Base-by-base conservation (phyloP, 495 filamentous ascomycete species). In the Lasiosphaeria hispida region DNA sequence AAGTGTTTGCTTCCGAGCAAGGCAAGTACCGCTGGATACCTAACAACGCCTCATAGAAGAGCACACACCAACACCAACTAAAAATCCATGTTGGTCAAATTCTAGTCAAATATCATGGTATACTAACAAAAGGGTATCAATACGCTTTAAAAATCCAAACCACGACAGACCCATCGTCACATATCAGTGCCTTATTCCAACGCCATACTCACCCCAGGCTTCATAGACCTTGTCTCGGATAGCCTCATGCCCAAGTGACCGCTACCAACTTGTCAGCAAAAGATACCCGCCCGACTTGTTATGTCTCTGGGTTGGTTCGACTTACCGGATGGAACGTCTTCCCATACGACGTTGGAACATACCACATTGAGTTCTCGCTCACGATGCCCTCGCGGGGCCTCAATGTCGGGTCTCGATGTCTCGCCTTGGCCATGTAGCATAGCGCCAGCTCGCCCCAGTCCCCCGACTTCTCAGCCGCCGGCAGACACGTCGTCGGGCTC, bases 321-420 rank as follows among this genome's bases (percentile, higher is more conserved):
- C 69, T 50, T 41, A 71, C 71, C 40, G 74, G 74, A 59, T 77
- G 74, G 53, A 77, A 77, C 2, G 70, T 73, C 64, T 77, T 75
- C 30, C 74, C 74, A 50, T 75, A 77, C 37, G 72, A 75, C 44
- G 74, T 77, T 34, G 74, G 74, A 13, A 73, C 71, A 48, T 72
- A 71, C 72, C 74, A 73, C 72, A 73, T 75, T 3, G 66, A 69
- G 41, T 69, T 71, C 38, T 65, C 38, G 18, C 60, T 48, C 34
- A 57, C 48, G 3, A 69, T 15, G 23, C 60, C 60, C 10, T 48
- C 64, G 17, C 58, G 59, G 9, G 70, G 45, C 36, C 58, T 59
- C 13, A 75, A 50, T 9, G 38, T 58, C 10, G 74, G 69, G 23
- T 74, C 66, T 19, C 48, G 58, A 18, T 58, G 45, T 34, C 68